Percentiles rank a stretch among this genome's conserved stretches.
Conservation (phyloP, 1,284 basidiomycete species). For the Phellinidium pouzarii region DNA sequence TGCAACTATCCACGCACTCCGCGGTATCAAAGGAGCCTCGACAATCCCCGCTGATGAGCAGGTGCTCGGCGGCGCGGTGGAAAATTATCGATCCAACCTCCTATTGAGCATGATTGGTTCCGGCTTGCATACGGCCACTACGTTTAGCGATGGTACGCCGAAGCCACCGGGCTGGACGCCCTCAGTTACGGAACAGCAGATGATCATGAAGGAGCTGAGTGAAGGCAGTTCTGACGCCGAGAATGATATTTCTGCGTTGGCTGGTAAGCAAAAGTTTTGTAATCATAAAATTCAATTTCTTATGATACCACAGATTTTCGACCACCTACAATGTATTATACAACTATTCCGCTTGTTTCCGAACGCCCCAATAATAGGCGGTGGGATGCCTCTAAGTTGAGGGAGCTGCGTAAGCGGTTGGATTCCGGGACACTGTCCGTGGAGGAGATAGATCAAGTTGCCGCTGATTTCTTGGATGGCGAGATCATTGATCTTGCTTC, state of each 20-base stretch:
- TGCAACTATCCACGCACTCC: conserved; percentile 78
- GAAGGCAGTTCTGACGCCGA: conserved; percentile 74
- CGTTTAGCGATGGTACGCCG: conserved; percentile 43
- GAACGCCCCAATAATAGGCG: conserved; percentile 80
- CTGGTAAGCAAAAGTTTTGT: conserved; percentile 48
- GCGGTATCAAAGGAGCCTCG: conserved; percentile 78
- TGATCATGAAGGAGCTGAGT: conserved; percentile 91
- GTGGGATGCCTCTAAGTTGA: conserved; percentile 90
- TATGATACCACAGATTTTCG: conserved; percentile 55
- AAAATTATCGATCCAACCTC: conserved; percentile 91
- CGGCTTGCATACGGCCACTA: conserved; percentile 64
- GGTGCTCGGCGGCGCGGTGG: conserved; percentile 80
- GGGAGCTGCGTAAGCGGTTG: conserved; percentile 89
- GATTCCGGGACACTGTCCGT: conserved; percentile 76
- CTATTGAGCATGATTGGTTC: conserved; percentile 85
- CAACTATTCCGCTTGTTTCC: conserved; percentile 80
- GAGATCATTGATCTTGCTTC: conserved; percentile 93
- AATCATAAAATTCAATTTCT: conserved; percentile 5
- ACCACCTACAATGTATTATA: conserved; percentile 89
- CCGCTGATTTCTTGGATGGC: conserved; percentile 83
- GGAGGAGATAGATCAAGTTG: conserved; percentile 89
- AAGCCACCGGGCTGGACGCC: conserved; percentile 60
- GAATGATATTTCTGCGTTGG: conserved; percentile 73
- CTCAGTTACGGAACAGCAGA: conserved; percentile 83
- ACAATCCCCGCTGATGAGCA: conserved; percentile 89